Percentiles rank a stretch among this genome's conserved stretches.
These are phyloP conservation scores for Luvunga scandens DNA, from an alignment of 345 rosid species.

Conservation along the genomic window DNA sequence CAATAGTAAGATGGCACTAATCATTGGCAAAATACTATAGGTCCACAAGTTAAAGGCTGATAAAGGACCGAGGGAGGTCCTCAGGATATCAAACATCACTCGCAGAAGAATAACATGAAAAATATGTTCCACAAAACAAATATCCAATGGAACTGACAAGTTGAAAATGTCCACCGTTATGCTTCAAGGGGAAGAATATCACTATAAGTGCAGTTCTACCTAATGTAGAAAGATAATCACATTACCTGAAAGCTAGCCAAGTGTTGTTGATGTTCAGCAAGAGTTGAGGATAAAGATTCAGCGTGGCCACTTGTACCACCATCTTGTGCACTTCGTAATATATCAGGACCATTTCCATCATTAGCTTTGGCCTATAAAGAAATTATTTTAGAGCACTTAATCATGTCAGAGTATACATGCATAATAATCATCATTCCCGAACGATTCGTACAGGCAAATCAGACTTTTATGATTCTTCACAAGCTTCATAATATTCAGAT, in stretches of 20 bases:
- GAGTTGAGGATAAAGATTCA: conserved; percentile 87
- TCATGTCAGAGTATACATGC: background rate
- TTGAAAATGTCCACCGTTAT: background rate
- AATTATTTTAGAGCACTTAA: conserved; percentile 8
- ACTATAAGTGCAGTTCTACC: background rate
- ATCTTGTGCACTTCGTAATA: conserved; percentile 70
- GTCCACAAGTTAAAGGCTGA: background rate
- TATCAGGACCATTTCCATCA: conserved; percentile 98
- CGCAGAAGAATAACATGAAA: background rate
- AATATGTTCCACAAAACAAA: background rate
- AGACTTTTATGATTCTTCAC: background rate
- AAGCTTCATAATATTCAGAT: background rate
- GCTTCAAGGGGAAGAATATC: background rate
- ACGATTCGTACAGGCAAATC: background rate
- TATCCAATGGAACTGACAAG: background rate
- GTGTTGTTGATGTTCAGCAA: conserved; percentile 96
- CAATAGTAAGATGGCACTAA: background rate
- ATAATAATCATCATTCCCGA: background rate
- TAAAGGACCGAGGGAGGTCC: background rate
- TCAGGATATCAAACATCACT: background rate
- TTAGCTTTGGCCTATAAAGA: conserved; percentile 85
- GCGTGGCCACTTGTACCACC: conserved; percentile 85
- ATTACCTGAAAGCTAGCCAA: conserved; percentile 95
- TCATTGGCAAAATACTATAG: background rate
- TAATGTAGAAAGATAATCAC: background rate